Conservation (phyloP, 2,329 filamentous ascomycete genomes). For the Aciculosporium take region DNA sequence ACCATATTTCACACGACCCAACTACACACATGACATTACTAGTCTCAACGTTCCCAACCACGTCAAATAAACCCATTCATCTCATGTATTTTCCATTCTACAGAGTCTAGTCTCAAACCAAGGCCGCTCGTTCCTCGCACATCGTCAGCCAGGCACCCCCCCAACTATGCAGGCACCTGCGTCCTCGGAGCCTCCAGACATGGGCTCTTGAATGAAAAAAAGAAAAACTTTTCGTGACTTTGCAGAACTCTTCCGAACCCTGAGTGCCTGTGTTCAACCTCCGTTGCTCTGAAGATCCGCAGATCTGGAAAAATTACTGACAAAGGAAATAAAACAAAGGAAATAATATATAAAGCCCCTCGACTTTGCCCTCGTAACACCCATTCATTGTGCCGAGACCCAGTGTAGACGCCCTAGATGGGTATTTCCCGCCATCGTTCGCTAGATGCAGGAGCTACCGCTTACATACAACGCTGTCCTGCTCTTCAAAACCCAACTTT, state of each 20-base stretch:
- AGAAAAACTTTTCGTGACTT: slow-evolving; percentile 8
- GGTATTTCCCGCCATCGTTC: slow-evolving; percentile 3
- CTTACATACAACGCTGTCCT: slow-evolving; percentile 6
- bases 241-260: slow-evolving; percentile 20
- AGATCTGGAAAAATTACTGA: slow-evolving; percentile 13
- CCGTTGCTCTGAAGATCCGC: slow-evolving; percentile 17
- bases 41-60: no score
- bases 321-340: slow-evolving; percentile 10
- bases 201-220: slow-evolving; percentile 14
- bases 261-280: slow-evolving; percentile 18
- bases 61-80: no score
- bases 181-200: slow-evolving; percentile 14
- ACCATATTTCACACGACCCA: no score
- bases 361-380: slow-evolving; percentile 1
- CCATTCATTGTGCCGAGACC: slow-evolving; percentile 1
- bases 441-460: slow-evolving; percentile 4
- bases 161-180: slow-evolving; percentile 13
- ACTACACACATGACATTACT: no score
- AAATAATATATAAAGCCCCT: slow-evolving; percentile 5
- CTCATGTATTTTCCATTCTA: slow-evolving; percentile 23
- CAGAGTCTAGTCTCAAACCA: slow-evolving; percentile 23
- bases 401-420: slow-evolving; percentile 3
- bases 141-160: slow-evolving; percentile 8
- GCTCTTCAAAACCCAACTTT: slow-evolving; percentile 2
- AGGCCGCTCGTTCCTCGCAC: slow-evolving; percentile 12